A percentile compares a stretch with the other conserved stretches of the same genome.
These are phyloP conservation scores for Letharia columbiana DNA, from an alignment of 495 filamentous ascomycete genomes.

Conservation along the genomic window DNA sequence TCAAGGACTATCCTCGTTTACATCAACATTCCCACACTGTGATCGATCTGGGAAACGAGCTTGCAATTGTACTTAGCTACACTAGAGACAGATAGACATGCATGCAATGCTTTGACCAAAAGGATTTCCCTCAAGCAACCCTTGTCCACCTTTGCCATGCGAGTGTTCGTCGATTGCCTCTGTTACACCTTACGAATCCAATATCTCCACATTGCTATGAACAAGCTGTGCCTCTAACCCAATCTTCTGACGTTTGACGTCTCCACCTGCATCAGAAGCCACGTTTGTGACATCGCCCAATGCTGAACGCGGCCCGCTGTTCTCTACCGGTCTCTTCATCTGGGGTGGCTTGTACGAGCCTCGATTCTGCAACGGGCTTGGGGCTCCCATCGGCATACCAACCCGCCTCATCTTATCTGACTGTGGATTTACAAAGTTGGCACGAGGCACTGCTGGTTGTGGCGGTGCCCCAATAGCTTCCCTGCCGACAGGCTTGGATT, in stretches of 20 bases:
- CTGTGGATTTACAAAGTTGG: slow-evolving; percentile 61
- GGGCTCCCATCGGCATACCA: slow-evolving; percentile 54
- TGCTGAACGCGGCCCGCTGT: slow-evolving; percentile 28
- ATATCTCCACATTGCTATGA: not conserved
- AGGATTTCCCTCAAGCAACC: not conserved
- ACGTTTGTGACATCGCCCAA: slow-evolving; percentile 41
- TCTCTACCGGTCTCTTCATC: slow-evolving; percentile 42
- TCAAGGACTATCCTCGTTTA: too few species aligned
- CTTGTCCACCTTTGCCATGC: slow-evolving; percentile 12
- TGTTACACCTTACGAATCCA: slow-evolving; percentile 3
- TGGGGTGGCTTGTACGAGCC: slow-evolving; percentile 52
- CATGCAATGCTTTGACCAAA: not conserved
- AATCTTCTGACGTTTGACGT: slow-evolving; percentile 22
- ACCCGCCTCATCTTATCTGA: slow-evolving; percentile 60
- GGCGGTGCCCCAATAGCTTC: slow-evolving; percentile 34
- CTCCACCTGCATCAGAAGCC: slow-evolving; percentile 12
- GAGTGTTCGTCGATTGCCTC: not conserved
- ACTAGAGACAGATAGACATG: slow-evolving; percentile 4
- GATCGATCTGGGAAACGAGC: not conserved
- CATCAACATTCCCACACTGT: not conserved
- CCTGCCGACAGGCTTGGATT: slow-evolving; percentile 54
- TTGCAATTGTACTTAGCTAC: not conserved
- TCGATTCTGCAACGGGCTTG: slow-evolving; percentile 51
- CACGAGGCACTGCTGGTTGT: slow-evolving; percentile 30
- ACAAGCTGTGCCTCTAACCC: not conserved